Evolutionary conservation across 192 early-diverging fungal species (phyloP).

Genomic region (Entophlyctis helioformis): DNA sequence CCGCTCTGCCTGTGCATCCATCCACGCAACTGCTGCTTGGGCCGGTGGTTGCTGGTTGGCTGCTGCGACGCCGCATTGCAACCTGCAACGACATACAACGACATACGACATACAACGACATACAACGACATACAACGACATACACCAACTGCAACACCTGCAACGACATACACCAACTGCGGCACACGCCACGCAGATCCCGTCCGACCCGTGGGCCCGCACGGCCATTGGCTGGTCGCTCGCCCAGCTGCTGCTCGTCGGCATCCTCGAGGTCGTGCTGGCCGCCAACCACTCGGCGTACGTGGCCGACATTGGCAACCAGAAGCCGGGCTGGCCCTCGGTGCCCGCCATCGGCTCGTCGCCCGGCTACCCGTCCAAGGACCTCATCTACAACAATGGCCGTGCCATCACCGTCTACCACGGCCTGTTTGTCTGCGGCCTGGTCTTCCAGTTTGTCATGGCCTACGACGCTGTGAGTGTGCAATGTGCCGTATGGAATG

Average conservation of each 20-base stretch:
- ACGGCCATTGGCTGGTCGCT: conserved; percentile 22
- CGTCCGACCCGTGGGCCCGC: conserved; percentile 25
- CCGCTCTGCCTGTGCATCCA: too few species aligned
- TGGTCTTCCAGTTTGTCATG: conserved; percentile 30
- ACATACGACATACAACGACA: too few species aligned
- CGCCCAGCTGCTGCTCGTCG: conserved; percentile 20
- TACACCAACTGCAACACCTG: background rate
- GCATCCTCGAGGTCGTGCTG: conserved; percentile 4
- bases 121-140: too few species aligned
- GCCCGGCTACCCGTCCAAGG: background rate
- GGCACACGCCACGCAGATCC: conserved; percentile 19
- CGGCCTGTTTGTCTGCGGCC: conserved; percentile 23
- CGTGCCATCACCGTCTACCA: conserved; percentile 31
- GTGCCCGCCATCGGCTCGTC: background rate
- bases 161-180: background rate
- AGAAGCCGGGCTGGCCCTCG: conserved; percentile 1
- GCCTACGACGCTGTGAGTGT: conserved; percentile 32
- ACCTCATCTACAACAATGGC: conserved; percentile 3
- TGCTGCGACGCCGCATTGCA: too few species aligned
- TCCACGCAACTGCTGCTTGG: too few species aligned
- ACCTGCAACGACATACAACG: too few species aligned
- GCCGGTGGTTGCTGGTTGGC: too few species aligned
- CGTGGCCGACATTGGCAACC: conserved; percentile 2
- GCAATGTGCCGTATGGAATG: too few species aligned
- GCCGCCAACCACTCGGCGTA: background rate